These are phyloP conservation scores for Blastobotrys chiropterorum DNA, from an alignment of 805 yeast species.

Conservation along the genomic window DNA sequence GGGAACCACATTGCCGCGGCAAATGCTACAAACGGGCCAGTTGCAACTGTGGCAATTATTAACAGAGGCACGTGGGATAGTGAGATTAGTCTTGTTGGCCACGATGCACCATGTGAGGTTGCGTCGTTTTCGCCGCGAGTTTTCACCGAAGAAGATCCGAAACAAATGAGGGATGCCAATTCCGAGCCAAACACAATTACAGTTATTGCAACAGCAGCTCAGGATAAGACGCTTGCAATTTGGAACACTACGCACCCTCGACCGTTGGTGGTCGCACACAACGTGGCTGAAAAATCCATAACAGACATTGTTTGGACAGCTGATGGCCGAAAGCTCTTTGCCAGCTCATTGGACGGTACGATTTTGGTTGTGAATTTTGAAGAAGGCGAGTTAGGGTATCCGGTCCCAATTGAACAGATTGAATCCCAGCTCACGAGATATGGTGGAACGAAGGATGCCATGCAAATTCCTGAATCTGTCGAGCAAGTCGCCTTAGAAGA, in stretches of 20 bases:
- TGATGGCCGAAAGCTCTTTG: conserved; percentile 64
- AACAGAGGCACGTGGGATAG: conserved; percentile 61
- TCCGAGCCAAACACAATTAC: conserved; percentile 45
- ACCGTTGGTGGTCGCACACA: conserved; percentile 76
- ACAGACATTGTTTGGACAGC: conserved; percentile 90
- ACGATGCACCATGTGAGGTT: conserved; percentile 63
- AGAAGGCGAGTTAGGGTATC: conserved; percentile 35
- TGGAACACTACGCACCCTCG: conserved; percentile 78
- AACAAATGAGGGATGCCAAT: conserved; percentile 11
- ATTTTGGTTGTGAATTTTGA: conserved; percentile 65
- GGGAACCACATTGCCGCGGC: conserved; percentile 69
- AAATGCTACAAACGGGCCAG: conserved; percentile 63
- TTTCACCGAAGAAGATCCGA: conserved; percentile 21
- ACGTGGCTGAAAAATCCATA: conserved; percentile 67
- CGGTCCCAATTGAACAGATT: conserved; percentile 59
- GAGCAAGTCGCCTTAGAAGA: conserved; percentile 73
- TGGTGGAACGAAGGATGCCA: conserved; percentile 81
- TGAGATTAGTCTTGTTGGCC: conserved; percentile 60
- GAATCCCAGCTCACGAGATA: conserved; percentile 68
- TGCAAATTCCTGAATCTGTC: conserved; percentile 81
- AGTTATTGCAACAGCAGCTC: conserved; percentile 92
- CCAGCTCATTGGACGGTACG: conserved; percentile 80
- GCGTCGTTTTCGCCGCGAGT: conserved; percentile 47
- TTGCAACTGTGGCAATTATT: conserved; percentile 53
- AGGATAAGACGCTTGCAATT: conserved; percentile 78